Evolutionary conservation across 164 flowering plant genomes (phyloP).

Genomic region (grape (Vitis vinifera)): ASM3070453v1 NC_081812.1:8743501-8744000

Average conservation of each 20-base stretch:
- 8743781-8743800: conserved; percentile 86
- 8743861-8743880: conserved; percentile 31
- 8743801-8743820: conserved; percentile 71
- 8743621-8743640: neutral
- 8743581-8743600: neutral
- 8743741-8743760: conserved; percentile 80
- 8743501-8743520: conserved; percentile 1
- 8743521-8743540: neutral
- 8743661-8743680: neutral
- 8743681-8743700: no score
- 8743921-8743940: neutral
- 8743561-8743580: neutral
- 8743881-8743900: neutral
- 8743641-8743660: neutral
- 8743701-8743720: neutral
- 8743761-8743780: conserved; percentile 85
- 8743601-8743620: neutral
- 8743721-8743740: conserved; percentile 31
- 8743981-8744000: no score
- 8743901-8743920: conserved; percentile 2
- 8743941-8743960: neutral
- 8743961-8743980: no score
- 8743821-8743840: conserved; percentile 73
- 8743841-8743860: conserved; percentile 66
- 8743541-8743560: neutral